Conservation (phyloP, 2,329 filamentous ascomycete genomes). For the Cordyceps javanica region DNA sequence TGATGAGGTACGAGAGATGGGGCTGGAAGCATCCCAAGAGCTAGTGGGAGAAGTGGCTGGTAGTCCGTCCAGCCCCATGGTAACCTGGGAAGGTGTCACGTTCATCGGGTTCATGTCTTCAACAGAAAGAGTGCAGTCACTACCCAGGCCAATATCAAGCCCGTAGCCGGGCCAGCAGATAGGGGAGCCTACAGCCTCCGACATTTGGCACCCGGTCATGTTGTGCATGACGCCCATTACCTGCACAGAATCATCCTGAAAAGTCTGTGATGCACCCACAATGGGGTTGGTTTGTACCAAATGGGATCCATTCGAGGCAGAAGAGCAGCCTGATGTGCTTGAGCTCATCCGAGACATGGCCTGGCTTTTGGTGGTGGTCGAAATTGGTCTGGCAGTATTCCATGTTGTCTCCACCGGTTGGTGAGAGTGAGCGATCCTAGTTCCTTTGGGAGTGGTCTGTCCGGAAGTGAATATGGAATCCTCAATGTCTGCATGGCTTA, state of each 20-base stretch:
- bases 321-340: constrained; percentile 35
- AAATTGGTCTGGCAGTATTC: constrained; percentile 32
- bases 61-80: constrained; percentile 46
- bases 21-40: constrained; percentile 48
- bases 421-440: constrained; percentile 35
- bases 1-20: constrained; percentile 45
- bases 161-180: constrained; percentile 45
- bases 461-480: constrained; percentile 50
- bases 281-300: constrained; percentile 44
- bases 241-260: constrained; percentile 33
- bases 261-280: constrained; percentile 42
- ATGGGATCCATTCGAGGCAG: constrained; percentile 44
- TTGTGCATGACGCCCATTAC: constrained; percentile 31
- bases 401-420: constrained; percentile 45
- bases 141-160: constrained; percentile 37
- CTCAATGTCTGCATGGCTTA: constrained; percentile 46
- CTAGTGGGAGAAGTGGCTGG: constrained; percentile 44
- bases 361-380: constrained; percentile 28
- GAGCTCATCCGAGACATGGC: constrained; percentile 35
- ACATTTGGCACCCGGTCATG: constrained; percentile 5
- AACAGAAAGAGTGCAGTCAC: constrained; percentile 38
- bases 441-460: constrained; percentile 48
- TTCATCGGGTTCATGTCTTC: constrained; percentile 41
- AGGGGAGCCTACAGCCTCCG: constrained; percentile 33
- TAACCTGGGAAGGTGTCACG: constrained; percentile 51